These are phyloP conservation scores for Auriscalpium microsporum DNA, from an alignment of 768 basidiomycete species.

Conservation along the genomic window DNA sequence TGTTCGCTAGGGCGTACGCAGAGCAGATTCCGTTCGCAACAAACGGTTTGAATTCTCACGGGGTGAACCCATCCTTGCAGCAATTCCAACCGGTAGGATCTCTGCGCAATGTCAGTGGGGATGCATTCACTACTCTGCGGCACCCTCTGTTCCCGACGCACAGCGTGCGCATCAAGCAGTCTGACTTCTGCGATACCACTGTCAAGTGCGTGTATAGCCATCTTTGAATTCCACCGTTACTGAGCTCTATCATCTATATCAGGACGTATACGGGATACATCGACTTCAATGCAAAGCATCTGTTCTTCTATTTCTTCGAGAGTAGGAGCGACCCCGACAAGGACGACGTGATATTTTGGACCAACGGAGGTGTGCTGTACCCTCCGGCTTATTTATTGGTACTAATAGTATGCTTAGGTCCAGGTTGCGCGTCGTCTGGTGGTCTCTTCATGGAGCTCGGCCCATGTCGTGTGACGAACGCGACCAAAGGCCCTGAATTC, in stretches of 20 bases:
- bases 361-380: constrained; percentile 27
- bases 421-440: constrained; percentile 21
- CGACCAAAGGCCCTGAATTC: constrained; percentile 37
- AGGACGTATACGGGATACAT: constrained; percentile 63
- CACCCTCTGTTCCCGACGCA: constrained; percentile 39
- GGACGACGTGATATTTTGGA: constrained; percentile 27
- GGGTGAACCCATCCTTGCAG: no score
- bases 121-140: constrained; percentile 28
- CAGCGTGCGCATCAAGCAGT: constrained; percentile 33
- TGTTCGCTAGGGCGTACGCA: no score
- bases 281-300: constrained; percentile 54
- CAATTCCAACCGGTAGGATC: not conserved
- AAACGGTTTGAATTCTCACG: no score
- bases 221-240: not conserved
- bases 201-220: constrained; percentile 19
- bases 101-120: constrained; percentile 16
- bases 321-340: constrained; percentile 26
- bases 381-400: constrained; percentile 8
- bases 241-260: not conserved
- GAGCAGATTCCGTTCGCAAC: no score
- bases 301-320: constrained; percentile 62
- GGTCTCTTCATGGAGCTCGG: constrained; percentile 49
- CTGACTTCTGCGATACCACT: constrained; percentile 34
- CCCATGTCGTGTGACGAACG: constrained; percentile 57
- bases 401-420: not conserved